Evolutionary conservation across 2,329 filamentous ascomycete species (phyloP).

Genomic region (Tolypocladium sp.): DNA sequence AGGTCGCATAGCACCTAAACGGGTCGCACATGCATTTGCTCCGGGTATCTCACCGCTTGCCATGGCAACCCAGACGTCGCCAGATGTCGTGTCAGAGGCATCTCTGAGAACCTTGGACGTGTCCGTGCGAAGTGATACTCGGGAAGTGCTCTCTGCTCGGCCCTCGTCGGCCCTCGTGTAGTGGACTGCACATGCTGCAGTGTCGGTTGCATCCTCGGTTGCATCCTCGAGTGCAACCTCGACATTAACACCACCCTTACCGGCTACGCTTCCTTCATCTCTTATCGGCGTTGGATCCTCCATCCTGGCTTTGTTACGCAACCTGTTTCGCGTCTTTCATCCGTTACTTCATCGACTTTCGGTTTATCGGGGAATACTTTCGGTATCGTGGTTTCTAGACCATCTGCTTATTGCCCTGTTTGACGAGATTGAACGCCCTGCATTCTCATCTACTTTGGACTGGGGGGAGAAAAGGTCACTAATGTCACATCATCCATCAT

Average conservation of each 20-base stretch:
- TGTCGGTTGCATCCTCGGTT: neutral
- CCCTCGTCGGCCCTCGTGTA: neutral
- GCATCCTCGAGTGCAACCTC: neutral
- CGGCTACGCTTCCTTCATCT: neutral
- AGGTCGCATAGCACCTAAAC: constrained; percentile 16
- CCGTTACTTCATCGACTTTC: neutral
- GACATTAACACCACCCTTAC: neutral
- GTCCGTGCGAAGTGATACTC: neutral
- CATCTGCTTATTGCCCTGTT: neutral
- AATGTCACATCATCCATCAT: neutral
- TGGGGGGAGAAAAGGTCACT: neutral
- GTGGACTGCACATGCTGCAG: neutral
- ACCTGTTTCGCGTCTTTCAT: neutral
- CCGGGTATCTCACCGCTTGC: neutral
- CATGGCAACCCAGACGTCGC: neutral
- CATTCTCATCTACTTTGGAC: neutral
- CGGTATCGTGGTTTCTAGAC: neutral
- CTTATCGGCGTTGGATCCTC: neutral
- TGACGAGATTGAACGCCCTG: neutral
- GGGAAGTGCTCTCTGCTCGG: neutral
- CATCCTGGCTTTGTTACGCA: neutral
- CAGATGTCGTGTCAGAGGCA: neutral
- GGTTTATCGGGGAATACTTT: neutral
- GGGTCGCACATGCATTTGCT: neutral
- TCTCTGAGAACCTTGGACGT: neutral